Evolutionary conservation across 805 yeast species (phyloP), one percentile per base, ranked within the genome.

Genomic region (Candida dajiaensis): DNA sequence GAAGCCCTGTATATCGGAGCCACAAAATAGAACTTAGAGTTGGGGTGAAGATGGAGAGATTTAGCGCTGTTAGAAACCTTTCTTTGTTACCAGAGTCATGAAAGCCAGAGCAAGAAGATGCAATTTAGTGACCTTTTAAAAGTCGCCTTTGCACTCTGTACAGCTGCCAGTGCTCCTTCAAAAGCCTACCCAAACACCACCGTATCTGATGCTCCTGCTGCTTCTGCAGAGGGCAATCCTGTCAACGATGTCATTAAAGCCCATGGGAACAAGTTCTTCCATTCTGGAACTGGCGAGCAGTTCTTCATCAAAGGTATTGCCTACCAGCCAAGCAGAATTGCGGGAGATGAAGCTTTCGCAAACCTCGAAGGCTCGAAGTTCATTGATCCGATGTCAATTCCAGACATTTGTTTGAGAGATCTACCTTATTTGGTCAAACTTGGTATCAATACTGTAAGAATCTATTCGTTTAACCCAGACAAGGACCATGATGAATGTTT

Each of bases 271-370:
- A 83, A 85, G 66, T 89, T 92, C 67, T 89, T 84, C 66, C 77
- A 80, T 66, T 68, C 82, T 18, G 73, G 71, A 53, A 78, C 82
- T 53, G 92, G 89, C 11, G 76, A 85, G 38, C 95, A 88, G 68
- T 90, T 90, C 68, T 90, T 81, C 67, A 77, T 90, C 59, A 83
- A 80, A 59, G 97, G 97, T 54, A 77, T 89, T 43, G 95, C 96
- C 0, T 89, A 89, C 67, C 97, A 89, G 68, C 81, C 83, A 39
- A 77, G 81, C 54, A 52, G 62, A 38, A 53, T 57, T 18, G 43
- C 56, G 13, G 73, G 81, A 13, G 76, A 78, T 44, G 49, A 56
- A 13, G 46, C 44, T 6, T 51, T 58, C 23, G 41, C 52, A 15
- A 45, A 55, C 9, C 47, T 50, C 26, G 54, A 47, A 18, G 58